Conservation (phyloP, 768 basidiomycete genomes). For the Cubamyces sp. region DNA sequence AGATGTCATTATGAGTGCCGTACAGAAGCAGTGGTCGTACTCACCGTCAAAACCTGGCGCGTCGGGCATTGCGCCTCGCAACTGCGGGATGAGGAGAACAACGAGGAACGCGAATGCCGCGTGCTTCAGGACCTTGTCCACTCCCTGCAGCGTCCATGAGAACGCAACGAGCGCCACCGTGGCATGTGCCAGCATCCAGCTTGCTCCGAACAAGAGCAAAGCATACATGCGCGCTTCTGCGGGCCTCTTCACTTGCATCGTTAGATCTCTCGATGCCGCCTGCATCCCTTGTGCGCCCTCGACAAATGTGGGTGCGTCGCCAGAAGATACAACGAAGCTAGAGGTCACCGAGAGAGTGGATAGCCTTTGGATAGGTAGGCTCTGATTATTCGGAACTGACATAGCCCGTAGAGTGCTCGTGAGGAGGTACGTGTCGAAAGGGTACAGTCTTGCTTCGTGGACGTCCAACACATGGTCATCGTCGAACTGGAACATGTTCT, state of each 20-base stretch:
- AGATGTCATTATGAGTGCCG: constrained; percentile 10
- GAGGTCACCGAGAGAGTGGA: constrained; percentile 49
- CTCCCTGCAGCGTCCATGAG: constrained; percentile 40
- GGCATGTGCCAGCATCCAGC: constrained; percentile 60
- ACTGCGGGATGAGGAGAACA: constrained; percentile 51
- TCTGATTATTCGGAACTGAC: constrained; percentile 36
- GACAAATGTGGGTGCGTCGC: constrained; percentile 45
- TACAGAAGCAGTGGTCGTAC: constrained; percentile 4
- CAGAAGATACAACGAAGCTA: constrained; percentile 48
- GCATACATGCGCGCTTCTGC: constrained; percentile 48
- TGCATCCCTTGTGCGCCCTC: constrained; percentile 30
- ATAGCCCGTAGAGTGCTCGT: constrained; percentile 51
- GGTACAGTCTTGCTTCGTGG: constrained; percentile 55
- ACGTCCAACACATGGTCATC: constrained; percentile 60
- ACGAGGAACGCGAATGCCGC: constrained; percentile 45
- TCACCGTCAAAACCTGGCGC: constrained; percentile 53
- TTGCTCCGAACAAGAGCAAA: constrained; percentile 49
- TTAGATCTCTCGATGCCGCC: constrained; percentile 46
- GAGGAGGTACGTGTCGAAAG: constrained; percentile 58
- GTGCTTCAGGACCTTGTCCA: constrained; percentile 41
- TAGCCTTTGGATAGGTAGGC: constrained; percentile 48
- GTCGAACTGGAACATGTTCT: constrained; percentile 60
- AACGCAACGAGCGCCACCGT: constrained; percentile 50
- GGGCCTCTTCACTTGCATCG: constrained; percentile 50
- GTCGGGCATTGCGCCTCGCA: constrained; percentile 61